phyloP scores from a whole-genome alignment of 1,139 yeast species.

The Kodamaea arcana region DNA sequence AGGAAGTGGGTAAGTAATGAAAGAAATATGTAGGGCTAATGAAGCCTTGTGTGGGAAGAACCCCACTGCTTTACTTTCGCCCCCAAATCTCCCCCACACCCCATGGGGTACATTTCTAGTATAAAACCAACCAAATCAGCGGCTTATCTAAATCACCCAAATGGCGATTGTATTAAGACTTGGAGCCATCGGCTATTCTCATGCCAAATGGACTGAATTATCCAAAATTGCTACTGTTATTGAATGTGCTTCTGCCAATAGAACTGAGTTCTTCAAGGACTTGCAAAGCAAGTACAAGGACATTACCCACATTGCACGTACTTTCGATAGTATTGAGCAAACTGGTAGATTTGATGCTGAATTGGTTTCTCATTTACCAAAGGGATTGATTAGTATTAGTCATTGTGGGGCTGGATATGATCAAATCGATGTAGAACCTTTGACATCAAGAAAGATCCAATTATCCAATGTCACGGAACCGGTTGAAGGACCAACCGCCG shows the following conservation, averaged over 20 bases:
- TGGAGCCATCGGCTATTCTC: conserved; percentile 52
- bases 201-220: conserved; percentile 53
- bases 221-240: conserved; percentile 48
- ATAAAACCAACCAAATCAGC: not conserved
- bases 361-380: conserved; percentile 56
- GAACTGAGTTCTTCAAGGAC: conserved; percentile 51
- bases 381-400: conserved; percentile 57
- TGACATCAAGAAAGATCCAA: conserved; percentile 52
- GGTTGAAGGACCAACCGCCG: conserved; percentile 81
- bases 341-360: conserved; percentile 82
- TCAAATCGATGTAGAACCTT: conserved; percentile 59
- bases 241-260: conserved; percentile 36
- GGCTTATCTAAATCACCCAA: not conserved
- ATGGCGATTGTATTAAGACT: conserved; percentile 36
- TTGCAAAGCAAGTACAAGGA: conserved; percentile 46
- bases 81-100: not conserved
- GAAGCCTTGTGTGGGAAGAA: too few species aligned
- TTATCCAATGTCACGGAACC: conserved; percentile 68
- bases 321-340: conserved; percentile 39
- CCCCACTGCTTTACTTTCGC: too few species aligned
- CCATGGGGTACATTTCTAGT: not conserved
- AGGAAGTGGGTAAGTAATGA: too few species aligned
- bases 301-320: conserved; percentile 48
- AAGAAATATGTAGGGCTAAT: too few species aligned
- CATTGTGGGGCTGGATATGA: conserved; percentile 97